These are phyloP conservation scores for Pichia sp. DNA, from an alignment of 1,139 yeast species.

Conservation along the genomic window DNA sequence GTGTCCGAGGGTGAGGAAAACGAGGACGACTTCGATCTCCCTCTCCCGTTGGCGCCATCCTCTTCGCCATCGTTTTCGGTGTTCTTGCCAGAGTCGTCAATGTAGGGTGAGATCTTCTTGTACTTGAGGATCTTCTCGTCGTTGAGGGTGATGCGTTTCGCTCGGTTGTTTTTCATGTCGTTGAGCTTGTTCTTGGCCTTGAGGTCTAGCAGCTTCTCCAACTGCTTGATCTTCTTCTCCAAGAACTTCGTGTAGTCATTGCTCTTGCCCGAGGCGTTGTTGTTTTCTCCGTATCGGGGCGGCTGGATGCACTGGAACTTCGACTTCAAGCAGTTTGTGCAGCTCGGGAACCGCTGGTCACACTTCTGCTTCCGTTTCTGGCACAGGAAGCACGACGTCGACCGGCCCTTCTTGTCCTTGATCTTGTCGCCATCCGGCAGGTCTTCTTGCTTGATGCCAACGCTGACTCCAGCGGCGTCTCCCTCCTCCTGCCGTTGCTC, in stretches of 20 bases:
- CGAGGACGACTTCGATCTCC: neutral
- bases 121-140: constrained; percentile 34
- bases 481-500: neutral
- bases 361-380: constrained; percentile 54
- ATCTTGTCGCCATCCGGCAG: neutral
- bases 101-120: constrained; percentile 39
- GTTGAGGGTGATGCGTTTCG: constrained; percentile 6
- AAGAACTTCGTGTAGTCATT: constrained; percentile 50
- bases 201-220: constrained; percentile 41
- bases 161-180: neutral
- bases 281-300: constrained; percentile 40
- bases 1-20: neutral
- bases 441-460: neutral
- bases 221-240: constrained; percentile 46
- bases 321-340: constrained; percentile 58
- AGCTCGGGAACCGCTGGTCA: constrained; percentile 55
- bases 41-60: neutral
- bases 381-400: constrained; percentile 48
- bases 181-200: constrained; percentile 4
- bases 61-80: neutral
- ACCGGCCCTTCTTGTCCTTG: constrained; percentile 38
- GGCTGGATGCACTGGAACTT: constrained; percentile 56
- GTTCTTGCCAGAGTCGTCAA: constrained; percentile 11
- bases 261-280: constrained; percentile 32
- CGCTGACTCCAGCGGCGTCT: neutral